These are phyloP conservation scores for Eucalyptus pauciflora DNA, from an alignment of 345 rosid genomes.

Conservation along the genomic window DNA sequence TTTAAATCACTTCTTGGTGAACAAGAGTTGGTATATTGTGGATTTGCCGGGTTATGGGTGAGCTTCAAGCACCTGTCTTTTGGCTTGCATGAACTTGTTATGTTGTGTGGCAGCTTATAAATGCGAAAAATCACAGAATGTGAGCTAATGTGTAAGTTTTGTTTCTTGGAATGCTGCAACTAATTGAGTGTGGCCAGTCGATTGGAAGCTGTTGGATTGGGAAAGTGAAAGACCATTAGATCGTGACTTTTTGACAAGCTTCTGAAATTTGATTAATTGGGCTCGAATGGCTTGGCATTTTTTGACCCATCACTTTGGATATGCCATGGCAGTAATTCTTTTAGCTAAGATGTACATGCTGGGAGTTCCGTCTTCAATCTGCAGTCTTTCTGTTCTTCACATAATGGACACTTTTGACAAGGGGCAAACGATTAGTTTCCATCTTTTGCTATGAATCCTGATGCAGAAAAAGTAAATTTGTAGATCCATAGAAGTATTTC, in stretches of 20 bases:
- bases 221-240: not conserved
- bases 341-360: not conserved
- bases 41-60: constrained; percentile 99
- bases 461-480: not conserved
- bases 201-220: not conserved
- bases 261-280: not conserved
- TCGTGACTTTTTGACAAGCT: not conserved
- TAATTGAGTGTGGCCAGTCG: not conserved
- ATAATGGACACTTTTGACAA: not conserved
- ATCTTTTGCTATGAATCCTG: not conserved
- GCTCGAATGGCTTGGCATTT: not conserved
- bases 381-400: not conserved
- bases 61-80: not conserved
- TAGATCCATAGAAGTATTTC: not conserved
- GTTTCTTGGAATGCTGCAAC: not conserved
- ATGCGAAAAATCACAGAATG: not conserved
- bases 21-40: constrained; percentile 89
- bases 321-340: not conserved
- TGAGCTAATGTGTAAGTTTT: not conserved
- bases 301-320: not conserved
- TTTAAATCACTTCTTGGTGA: constrained; percentile 90
- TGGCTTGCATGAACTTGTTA: not conserved
- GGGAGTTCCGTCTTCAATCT: not conserved
- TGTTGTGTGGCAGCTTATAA: not conserved
- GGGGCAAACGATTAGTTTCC: not conserved